Evolutionary conservation across 2,329 filamentous ascomycete species (phyloP).

Genomic region (Atkinsonella texensis): DNA sequence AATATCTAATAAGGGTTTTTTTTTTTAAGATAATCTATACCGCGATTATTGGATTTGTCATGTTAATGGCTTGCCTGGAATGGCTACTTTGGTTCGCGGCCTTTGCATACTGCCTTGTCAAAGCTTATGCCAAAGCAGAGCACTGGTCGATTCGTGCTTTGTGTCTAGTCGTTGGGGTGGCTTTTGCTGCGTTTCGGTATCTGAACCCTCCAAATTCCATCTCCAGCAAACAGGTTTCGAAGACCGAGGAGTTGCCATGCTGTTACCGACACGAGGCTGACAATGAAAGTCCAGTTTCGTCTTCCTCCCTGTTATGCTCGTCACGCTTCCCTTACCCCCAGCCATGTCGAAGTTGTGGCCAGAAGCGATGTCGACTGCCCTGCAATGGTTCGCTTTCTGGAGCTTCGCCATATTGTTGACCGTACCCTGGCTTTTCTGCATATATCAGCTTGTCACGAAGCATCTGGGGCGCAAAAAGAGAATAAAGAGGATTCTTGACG

Average conservation of each 20-base stretch:
- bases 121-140: conserved; percentile 82
- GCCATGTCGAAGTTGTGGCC: conserved; percentile 66
- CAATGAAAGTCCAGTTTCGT: conserved; percentile 44
- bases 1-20: too few relatives aligned
- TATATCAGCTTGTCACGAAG: conserved; percentile 83
- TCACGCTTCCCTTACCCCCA: conserved; percentile 73
- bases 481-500: conserved; percentile 75
- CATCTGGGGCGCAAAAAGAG: conserved; percentile 70
- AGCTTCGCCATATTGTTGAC: conserved; percentile 76
- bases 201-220: conserved; percentile 10
- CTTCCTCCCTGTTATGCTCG: conserved; percentile 88
- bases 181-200: conserved; percentile 68
- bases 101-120: conserved; percentile 81
- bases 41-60: conserved; percentile 64
- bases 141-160: conserved; percentile 72
- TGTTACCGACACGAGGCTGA: not conserved
- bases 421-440: conserved; percentile 83
- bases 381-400: conserved; percentile 97
- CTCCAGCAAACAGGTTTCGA: not conserved
- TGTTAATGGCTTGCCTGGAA: conserved; percentile 77
- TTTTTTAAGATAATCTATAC: conserved; percentile 66
- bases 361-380: conserved; percentile 47
- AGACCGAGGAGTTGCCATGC: not conserved
- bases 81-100: conserved; percentile 94
- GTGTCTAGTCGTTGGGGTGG: conserved; percentile 59